Evolutionary conservation across 2,329 filamentous ascomycete species (phyloP).

Genomic region (Plectosphaerella plurivora): DNA sequence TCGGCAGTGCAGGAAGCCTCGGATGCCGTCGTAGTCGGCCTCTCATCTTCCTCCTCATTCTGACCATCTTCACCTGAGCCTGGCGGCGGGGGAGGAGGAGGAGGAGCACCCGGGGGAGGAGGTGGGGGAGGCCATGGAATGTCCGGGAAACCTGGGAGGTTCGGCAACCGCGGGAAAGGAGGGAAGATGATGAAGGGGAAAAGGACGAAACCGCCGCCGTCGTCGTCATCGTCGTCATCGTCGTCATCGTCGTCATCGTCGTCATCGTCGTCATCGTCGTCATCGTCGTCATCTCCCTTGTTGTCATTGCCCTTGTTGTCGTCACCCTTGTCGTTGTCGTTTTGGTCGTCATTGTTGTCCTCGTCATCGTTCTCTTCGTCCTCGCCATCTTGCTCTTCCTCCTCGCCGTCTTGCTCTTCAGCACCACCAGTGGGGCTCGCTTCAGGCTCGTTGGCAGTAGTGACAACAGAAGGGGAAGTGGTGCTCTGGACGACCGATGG

Average conservation of each 20-base stretch:
- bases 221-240: not conserved
- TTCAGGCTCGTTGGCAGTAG: too few species aligned
- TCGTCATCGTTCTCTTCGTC: not conserved
- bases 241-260: not conserved
- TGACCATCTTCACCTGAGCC: not conserved
- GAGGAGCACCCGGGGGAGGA: too few species aligned
- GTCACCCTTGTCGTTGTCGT: not conserved
- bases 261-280: not conserved
- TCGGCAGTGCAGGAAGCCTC: constrained; percentile 5
- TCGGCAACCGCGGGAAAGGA: not conserved
- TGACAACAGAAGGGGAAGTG: not conserved
- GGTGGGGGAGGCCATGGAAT: not conserved
- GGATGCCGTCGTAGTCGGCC: not conserved
- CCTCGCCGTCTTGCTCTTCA: too few species aligned
- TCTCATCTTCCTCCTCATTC: not conserved
- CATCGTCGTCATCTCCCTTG: not conserved
- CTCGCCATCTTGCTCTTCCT: not conserved
- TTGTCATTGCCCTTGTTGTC: not conserved
- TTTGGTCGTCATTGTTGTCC: not conserved
- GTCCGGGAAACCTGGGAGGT: not conserved
- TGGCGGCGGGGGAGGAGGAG: too few species aligned
- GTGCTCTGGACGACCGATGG: not conserved
- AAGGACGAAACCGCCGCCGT: not conserved
- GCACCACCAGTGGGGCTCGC: too few species aligned
- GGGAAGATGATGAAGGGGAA: constrained; percentile 1